phyloP scores from a whole-genome alignment of 208 protist species.

The Crithidia bombi region DNA sequence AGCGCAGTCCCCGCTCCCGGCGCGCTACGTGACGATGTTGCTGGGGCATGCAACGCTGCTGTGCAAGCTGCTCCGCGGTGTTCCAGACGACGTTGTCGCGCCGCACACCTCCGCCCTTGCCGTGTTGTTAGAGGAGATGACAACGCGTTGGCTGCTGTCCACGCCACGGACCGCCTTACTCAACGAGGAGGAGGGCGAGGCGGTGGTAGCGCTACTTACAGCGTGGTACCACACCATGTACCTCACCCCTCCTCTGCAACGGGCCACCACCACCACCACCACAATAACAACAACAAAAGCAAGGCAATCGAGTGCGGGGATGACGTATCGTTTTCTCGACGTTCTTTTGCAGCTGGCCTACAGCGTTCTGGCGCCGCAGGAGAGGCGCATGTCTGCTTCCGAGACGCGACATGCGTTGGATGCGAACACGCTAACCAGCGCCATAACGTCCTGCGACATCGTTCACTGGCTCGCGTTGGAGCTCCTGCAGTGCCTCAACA shows the following conservation, averaged over 20 bases:
- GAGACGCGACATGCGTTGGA: slow-evolving; percentile 36
- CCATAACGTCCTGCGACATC: slow-evolving; percentile 35
- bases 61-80: slow-evolving; percentile 31
- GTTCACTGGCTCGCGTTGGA: slow-evolving; percentile 68
- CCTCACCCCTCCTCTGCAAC: slow-evolving; percentile 18
- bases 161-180: slow-evolving; percentile 23
- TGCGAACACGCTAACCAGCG: slow-evolving; percentile 1
- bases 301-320: not conserved
- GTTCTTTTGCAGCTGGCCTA: slow-evolving; percentile 47
- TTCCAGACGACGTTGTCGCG: slow-evolving; percentile 14
- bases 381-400: slow-evolving; percentile 33
- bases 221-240: slow-evolving; percentile 73
- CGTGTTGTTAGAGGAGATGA: slow-evolving; percentile 24
- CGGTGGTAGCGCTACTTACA: slow-evolving; percentile 52
- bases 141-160: slow-evolving; percentile 28
- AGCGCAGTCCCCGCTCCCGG: slow-evolving; percentile 18
- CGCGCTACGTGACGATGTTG: slow-evolving; percentile 28
- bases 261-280: slow-evolving; percentile 5
- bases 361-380: slow-evolving; percentile 28
- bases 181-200: slow-evolving; percentile 31
- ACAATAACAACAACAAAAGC: not conserved
- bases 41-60: slow-evolving; percentile 32
- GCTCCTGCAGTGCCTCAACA: slow-evolving; percentile 80
- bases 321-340: slow-evolving; percentile 37
- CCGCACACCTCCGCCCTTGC: slow-evolving; percentile 17